Base-by-base conservation (phyloP, 441 rosid genomes). In the Sinapis alba region DNA sequence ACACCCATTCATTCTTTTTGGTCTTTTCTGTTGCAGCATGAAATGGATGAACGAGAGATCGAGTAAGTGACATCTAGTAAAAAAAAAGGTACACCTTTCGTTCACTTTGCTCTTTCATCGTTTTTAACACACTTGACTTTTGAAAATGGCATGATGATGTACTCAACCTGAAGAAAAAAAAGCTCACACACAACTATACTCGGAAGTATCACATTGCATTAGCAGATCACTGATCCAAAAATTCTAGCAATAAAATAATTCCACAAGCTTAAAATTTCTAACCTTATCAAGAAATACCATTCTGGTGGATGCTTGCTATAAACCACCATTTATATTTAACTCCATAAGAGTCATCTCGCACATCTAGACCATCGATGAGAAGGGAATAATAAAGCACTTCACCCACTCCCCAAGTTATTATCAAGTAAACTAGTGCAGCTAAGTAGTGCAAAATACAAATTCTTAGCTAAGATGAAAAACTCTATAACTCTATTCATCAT, bases 281-380 rank as follows among this genome's bases (percentile, higher is more conserved):
- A 76, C 75, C 75, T 56, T 16, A 1, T n/a, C n/a, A 1, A 20
- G 13, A 34, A 34, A 5, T 59, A 75, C 41, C 62, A 60, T 19
- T 7, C 2, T 38, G 11, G 3, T 50, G 19, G 18, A 23, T 20
- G 51, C 74, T 62, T 69, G 15, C 6, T 15, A 38, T 0, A n/a
- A 38, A 6, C 12, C 45, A 38, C 45, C 45, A 38, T 38, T 10
- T 30, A 36, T 62, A n/a, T 30, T 62, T 26, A 69, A 50, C 18
- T 76, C 64, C 53, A 61, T 77, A 47, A 65, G 73, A 78, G 68
- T 66, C 69, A 61, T 24, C 74, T 72, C 74, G 56, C 77, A 78
- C 23, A 51, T 72, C 73, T 72, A 78, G 77, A 78, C 81, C 81
- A 72, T 53, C 69, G 64, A 78, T 72, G 77, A 78, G 81, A 72